Percentiles rank a stretch among this genome's conserved stretches.
These are phyloP conservation scores for Hibiscus mutabilis DNA, from an alignment of 345 rosid genomes.

Conservation along the genomic window DNA sequence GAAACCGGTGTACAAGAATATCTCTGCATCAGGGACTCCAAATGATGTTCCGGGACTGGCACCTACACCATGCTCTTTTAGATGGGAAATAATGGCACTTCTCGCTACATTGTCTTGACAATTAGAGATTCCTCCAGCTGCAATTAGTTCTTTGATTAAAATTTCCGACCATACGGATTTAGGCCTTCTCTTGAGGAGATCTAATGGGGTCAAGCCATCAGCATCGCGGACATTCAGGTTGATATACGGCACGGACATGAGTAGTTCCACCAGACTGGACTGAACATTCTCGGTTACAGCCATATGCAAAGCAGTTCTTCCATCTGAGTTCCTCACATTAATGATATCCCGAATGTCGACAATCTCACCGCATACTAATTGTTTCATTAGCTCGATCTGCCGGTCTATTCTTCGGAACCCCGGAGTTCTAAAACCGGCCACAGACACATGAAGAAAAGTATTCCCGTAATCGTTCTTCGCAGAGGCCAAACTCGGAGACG, in stretches of 20 bases:
- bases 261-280: conserved; percentile 54
- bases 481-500: conserved; percentile 41
- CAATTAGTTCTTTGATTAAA: conserved; percentile 64
- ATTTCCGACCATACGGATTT: conserved; percentile 61
- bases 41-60: conserved; percentile 83
- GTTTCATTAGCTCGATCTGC: conserved; percentile 68
- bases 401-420: conserved; percentile 70
- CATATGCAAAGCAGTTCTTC: conserved; percentile 73
- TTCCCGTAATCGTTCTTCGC: conserved; percentile 52
- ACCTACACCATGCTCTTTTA: conserved; percentile 51
- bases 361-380: conserved; percentile 33
- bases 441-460: conserved; percentile 83
- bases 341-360: conserved; percentile 39
- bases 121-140: conserved; percentile 72
- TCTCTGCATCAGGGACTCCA: conserved; percentile 79
- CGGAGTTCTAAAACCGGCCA: conserved; percentile 60
- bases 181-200: conserved; percentile 68
- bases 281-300: conserved; percentile 70
- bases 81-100: conserved; percentile 36
- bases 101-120: conserved; percentile 29
- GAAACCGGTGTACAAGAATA: conserved; percentile 54
- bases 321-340: conserved; percentile 58
- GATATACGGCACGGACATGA: conserved; percentile 48
- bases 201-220: conserved; percentile 71
- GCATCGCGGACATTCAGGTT: conserved; percentile 58